These are phyloP conservation scores for Nectriaceae sp. DNA, from an alignment of 2,329 filamentous ascomycete species.

Conservation along the genomic window DNA sequence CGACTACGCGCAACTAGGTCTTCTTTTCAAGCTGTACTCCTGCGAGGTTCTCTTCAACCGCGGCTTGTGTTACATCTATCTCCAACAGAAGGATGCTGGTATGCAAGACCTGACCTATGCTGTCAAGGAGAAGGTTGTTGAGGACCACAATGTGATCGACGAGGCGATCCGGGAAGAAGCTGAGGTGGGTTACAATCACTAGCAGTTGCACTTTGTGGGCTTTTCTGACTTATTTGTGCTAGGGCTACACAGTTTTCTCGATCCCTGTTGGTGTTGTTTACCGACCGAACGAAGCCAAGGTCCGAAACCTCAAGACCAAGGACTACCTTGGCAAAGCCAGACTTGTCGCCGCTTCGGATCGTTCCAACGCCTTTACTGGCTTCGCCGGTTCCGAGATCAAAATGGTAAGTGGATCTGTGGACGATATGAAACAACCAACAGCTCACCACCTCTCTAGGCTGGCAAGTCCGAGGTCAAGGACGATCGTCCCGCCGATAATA, in stretches of 20 bases:
- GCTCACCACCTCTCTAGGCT: conserved; percentile 39
- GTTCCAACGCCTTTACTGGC: conserved; percentile 77
- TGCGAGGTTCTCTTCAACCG: conserved; percentile 98
- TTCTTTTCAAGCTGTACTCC: conserved; percentile 95
- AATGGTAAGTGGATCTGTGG: conserved; percentile 53
- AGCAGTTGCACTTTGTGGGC: no score
- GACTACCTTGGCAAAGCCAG: conserved; percentile 97
- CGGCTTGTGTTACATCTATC: conserved; percentile 94
- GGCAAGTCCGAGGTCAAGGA: conserved; percentile 63
- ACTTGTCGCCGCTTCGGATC: conserved; percentile 84
- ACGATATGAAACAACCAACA: conserved; percentile 2
- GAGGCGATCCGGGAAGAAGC: conserved; percentile 93
- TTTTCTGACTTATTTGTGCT: conserved; percentile 27
- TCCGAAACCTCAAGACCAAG: conserved; percentile 96
- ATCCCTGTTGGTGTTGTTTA: conserved; percentile 96
- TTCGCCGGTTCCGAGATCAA: conserved; percentile 80
- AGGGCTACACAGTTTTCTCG: conserved; percentile 98
- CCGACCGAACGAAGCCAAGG: conserved; percentile 94
- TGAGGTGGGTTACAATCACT: conserved; percentile 61
- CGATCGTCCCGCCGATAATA: conserved; percentile 78
- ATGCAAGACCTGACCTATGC: conserved; percentile 90
- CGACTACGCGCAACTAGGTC: conserved; percentile 92
- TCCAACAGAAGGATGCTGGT: conserved; percentile 87
- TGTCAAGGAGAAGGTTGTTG: conserved; percentile 92
- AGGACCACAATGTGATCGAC: conserved; percentile 97